phyloP scores from a whole-genome alignment of 2,329 filamentous ascomycete genomes.

The Ophiostoma angusticollis region DNA sequence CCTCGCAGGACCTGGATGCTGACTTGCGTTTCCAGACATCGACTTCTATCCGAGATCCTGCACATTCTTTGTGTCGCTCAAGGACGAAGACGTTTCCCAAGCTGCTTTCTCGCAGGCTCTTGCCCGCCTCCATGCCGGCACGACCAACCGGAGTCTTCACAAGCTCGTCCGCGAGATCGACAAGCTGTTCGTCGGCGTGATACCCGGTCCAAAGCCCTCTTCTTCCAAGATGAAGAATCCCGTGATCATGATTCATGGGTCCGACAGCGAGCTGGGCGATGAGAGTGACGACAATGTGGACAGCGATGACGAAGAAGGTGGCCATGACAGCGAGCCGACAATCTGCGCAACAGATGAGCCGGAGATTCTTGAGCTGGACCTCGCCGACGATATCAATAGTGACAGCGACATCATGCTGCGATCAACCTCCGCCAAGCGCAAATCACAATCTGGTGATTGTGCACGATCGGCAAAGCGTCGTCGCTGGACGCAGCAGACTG shows the following conservation, averaged over 20 bases:
- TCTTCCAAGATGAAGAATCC: too few relatives aligned
- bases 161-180: neutral
- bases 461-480: too few relatives aligned
- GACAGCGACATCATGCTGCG: too few relatives aligned
- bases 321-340: too few relatives aligned
- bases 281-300: neutral
- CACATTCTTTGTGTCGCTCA: neutral
- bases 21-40: neutral
- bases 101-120: neutral
- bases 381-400: too few relatives aligned
- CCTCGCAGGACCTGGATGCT: too few relatives aligned
- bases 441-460: too few relatives aligned
- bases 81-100: neutral
- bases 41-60: neutral
- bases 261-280: neutral
- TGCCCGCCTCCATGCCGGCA: neutral
- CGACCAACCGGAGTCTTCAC: neutral
- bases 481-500: too few relatives aligned
- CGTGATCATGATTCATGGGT: neutral
- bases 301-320: conserved; percentile 16
- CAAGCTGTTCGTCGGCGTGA: neutral
- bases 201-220: neutral
- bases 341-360: too few relatives aligned
- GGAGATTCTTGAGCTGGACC: too few relatives aligned
- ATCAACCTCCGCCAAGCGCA: too few relatives aligned